Conservation (phyloP, 352 stramenopile species). For the Phytophthora sp. region DNA sequence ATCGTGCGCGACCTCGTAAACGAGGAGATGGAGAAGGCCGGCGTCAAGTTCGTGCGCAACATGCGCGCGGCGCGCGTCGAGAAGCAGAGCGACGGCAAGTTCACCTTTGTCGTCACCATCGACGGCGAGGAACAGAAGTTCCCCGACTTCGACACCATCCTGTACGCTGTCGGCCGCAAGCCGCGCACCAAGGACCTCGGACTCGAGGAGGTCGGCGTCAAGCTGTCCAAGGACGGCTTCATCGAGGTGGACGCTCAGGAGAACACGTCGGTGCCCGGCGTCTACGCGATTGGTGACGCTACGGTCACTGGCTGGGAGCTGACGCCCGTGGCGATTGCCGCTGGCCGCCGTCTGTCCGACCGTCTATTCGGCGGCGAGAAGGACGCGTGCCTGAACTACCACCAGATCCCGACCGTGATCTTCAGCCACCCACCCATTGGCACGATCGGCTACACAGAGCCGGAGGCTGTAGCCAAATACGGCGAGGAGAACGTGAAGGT, state of each 20-base stretch:
- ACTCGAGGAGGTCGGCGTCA: slow-evolving; percentile 80
- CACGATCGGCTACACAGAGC: slow-evolving; percentile 95
- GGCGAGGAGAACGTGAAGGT: slow-evolving; percentile 95
- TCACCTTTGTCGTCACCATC: slow-evolving; percentile 67
- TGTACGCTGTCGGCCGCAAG: slow-evolving; percentile 86
- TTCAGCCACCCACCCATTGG: slow-evolving; percentile 97
- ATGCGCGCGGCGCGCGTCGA: slow-evolving; percentile 73
- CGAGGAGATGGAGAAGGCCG: slow-evolving; percentile 73
- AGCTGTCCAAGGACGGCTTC: slow-evolving; percentile 74
- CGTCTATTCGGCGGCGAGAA: slow-evolving; percentile 90
- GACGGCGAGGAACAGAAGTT: slow-evolving; percentile 63
- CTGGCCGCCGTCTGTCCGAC: slow-evolving; percentile 89
- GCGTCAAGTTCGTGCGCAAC: slow-evolving; percentile 70
- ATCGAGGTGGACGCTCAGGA: slow-evolving; percentile 93
- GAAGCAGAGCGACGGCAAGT: slow-evolving; percentile 85
- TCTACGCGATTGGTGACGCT: slow-evolving; percentile 94
- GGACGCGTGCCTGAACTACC: slow-evolving; percentile 86
- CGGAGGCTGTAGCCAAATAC: slow-evolving; percentile 91
- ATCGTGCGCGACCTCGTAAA: slow-evolving; percentile 85
- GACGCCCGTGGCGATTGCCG: slow-evolving; percentile 91
- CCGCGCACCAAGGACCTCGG: slow-evolving; percentile 89
- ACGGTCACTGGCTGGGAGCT: slow-evolving; percentile 89
- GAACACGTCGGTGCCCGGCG: slow-evolving; percentile 84
- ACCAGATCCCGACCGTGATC: slow-evolving; percentile 96
- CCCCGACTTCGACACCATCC: slow-evolving; percentile 55